phyloP scores from a whole-genome alignment of 257 asterid species.

The Striga asiatica region DNA sequence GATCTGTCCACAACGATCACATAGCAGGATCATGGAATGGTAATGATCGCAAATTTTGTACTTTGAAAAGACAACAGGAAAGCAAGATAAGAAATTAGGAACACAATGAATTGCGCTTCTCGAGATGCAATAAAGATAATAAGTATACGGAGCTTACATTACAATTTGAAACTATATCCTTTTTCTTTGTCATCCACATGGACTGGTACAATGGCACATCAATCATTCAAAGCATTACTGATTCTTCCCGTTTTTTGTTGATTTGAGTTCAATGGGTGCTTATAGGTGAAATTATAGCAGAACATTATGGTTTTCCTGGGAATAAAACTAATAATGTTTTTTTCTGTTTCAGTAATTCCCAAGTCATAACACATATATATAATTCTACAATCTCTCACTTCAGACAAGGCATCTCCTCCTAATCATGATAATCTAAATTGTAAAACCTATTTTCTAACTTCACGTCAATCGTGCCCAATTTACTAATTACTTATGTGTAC shows the following conservation, averaged over 20 bases:
- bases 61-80: background rate
- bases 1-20: slow-evolving; percentile 39
- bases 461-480: slow-evolving; percentile 7
- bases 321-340: slow-evolving; percentile 6
- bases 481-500: background rate
- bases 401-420: background rate
- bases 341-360: background rate
- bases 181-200: background rate
- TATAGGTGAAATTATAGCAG: background rate
- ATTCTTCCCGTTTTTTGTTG: background rate
- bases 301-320: background rate
- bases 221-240: slow-evolving; percentile 5
- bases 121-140: background rate
- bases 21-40: slow-evolving; percentile 13
- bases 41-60: slow-evolving; percentile 9
- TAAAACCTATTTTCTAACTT: background rate
- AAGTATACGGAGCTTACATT: background rate
- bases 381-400: background rate
- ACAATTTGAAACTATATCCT: slow-evolving; percentile 4
- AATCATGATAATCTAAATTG: background rate
- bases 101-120: background rate
- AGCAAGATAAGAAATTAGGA: background rate
- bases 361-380: background rate
- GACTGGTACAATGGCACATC: background rate
- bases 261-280: slow-evolving; percentile 7